These are phyloP conservation scores for Boechera retrofracta DNA, from an alignment of 345 rosid genomes.

Conservation along the genomic window DNA sequence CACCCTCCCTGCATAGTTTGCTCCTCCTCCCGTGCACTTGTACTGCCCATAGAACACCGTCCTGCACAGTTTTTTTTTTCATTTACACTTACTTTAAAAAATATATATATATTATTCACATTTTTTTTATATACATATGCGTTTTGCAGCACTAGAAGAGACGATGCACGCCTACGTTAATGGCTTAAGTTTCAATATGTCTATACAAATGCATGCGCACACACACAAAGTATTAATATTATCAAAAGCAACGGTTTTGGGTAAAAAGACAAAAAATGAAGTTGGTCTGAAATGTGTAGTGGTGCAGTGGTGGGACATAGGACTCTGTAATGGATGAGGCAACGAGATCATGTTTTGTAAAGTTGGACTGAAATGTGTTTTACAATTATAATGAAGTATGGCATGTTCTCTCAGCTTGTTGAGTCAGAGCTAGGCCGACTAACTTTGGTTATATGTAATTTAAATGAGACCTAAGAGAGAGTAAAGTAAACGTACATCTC, in stretches of 20 bases:
- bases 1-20: constrained; percentile 83
- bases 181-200: constrained; percentile 14
- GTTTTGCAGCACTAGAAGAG: constrained; percentile 27
- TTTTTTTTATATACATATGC: neutral
- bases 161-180: constrained; percentile 35
- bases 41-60: constrained; percentile 97
- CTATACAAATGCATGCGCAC: constrained; percentile 28
- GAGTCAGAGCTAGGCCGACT: constrained; percentile 5
- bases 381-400: constrained; percentile 16
- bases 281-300: constrained; percentile 32
- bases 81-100: neutral
- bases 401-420: constrained; percentile 8
- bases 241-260: constrained; percentile 1
- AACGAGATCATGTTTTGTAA: constrained; percentile 29
- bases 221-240: neutral
- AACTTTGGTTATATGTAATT: constrained; percentile 2
- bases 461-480: neutral
- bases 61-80: constrained; percentile 50
- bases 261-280: constrained; percentile 22
- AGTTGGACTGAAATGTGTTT: constrained; percentile 28
- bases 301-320: constrained; percentile 38
- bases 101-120: too few species aligned
- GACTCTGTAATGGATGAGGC: constrained; percentile 26
- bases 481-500: constrained; percentile 61
- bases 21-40: constrained; percentile 91